A percentile compares a stretch with the other conserved stretches of the same genome.
Conservation (phyloP, 2,329 filamentous ascomycete genomes). For the Epichloe baconii region DNA sequence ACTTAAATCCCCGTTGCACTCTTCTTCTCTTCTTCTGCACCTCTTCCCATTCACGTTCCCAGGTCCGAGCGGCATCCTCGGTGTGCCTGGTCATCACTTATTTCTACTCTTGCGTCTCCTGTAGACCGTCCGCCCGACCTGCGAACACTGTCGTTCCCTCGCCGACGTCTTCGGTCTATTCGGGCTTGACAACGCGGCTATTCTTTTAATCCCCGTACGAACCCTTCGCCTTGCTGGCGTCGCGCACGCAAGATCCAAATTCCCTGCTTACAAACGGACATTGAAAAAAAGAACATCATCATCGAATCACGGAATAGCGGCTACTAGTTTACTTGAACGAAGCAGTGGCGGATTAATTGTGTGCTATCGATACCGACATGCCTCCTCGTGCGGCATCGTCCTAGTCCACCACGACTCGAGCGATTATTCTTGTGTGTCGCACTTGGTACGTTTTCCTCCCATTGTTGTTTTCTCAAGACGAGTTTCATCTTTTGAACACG, state of each 20-base stretch:
- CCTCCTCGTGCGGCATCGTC: conserved; percentile 1
- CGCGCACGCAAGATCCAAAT: background rate
- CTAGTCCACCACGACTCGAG: background rate
- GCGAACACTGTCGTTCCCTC: background rate
- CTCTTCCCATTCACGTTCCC: background rate
- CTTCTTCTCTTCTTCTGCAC: background rate
- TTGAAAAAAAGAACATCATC: background rate
- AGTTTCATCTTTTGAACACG: background rate
- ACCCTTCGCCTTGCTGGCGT: background rate
- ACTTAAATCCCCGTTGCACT: background rate
- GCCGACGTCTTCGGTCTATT: background rate
- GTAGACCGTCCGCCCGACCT: background rate
- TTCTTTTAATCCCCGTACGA: background rate
- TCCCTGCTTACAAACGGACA: background rate
- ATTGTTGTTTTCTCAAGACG: background rate
- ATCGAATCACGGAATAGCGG: background rate
- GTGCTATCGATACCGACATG: conserved; percentile 4
- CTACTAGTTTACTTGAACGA: background rate
- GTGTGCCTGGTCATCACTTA: background rate
- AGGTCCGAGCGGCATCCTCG: background rate
- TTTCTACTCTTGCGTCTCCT: background rate
- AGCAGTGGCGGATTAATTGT: background rate
- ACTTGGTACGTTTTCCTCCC: background rate
- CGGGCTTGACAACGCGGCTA: background rate
- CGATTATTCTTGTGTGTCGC: background rate